Percentiles rank a stretch among this genome's conserved stretches.
These are phyloP conservation scores for Aspergillus egyptiacus DNA, from an alignment of 495 filamentous ascomycete genomes.

Conservation along the genomic window DNA sequence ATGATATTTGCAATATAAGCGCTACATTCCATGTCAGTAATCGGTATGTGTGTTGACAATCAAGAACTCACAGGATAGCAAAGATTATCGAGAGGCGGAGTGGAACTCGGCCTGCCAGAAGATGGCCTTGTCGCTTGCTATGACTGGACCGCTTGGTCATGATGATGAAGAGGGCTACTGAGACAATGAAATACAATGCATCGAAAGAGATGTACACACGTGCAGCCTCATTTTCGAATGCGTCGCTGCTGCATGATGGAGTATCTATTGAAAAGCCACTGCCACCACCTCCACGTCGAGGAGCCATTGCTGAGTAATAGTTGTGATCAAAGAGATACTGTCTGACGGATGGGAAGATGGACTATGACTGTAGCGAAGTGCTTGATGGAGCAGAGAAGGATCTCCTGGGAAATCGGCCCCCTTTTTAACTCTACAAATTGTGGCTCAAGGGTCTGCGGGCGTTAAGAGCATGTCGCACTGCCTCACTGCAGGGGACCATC, in stretches of 20 bases:
- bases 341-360: no score
- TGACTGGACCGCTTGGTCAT: background rate
- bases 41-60: background rate
- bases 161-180: background rate
- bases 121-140: background rate
- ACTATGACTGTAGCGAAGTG: no score
- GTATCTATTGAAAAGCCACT: background rate
- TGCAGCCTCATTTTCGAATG: background rate
- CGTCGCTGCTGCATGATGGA: background rate
- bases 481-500: no score
- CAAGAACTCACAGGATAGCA: background rate
- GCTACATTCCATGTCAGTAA: background rate
- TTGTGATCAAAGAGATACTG: no score
- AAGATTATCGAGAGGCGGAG: background rate
- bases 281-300: background rate
- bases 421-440: no score
- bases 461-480: no score
- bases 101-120: background rate
- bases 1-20: background rate
- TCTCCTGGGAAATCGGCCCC: no score
- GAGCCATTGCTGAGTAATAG: no score
- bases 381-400: constrained; percentile 19
- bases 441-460: no score
- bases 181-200: background rate
- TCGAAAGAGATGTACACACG: background rate